phyloP scores from a whole-genome alignment of 2,329 filamentous ascomycete genomes.

The Magnaporthiopsis incrustans region DNA sequence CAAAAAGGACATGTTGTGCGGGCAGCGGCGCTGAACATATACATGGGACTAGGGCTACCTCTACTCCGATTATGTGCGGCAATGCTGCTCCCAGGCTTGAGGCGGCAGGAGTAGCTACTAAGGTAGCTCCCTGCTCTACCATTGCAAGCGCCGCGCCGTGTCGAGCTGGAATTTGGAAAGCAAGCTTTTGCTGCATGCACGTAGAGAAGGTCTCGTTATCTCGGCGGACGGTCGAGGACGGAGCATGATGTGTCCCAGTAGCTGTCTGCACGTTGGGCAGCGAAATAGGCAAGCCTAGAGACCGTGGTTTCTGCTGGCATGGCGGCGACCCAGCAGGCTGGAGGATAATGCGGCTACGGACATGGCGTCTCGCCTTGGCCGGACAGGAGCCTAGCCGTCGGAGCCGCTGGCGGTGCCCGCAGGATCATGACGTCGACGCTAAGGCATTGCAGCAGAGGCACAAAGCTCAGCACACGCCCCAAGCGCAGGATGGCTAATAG shows the following conservation, averaged over 20 bases:
- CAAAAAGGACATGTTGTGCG: neutral
- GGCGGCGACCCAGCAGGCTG: neutral
- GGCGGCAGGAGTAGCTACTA: too few relatives aligned
- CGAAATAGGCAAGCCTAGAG: neutral
- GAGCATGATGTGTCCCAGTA: too few relatives aligned
- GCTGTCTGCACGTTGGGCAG: neutral
- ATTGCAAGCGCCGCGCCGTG: neutral
- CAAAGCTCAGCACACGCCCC: neutral
- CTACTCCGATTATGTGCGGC: neutral
- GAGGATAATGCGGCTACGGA: neutral
- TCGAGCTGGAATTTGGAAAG: neutral
- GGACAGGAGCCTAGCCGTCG: neutral
- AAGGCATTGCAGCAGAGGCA: neutral
- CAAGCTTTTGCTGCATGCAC: neutral
- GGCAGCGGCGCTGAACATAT: neutral
- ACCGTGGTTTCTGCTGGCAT: neutral
- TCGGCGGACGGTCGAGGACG: neutral
- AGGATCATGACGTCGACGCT: neutral
- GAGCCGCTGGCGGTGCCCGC: neutral
- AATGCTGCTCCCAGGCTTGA: neutral
- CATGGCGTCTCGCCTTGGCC: too few relatives aligned
- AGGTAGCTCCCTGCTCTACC: too few relatives aligned
- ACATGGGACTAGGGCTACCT: neutral
- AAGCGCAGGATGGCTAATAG: too few relatives aligned
- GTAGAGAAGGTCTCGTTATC: neutral